phyloP scores from a whole-genome alignment of 2,329 filamentous ascomycete species.

The Alternaria postmessia region DNA sequence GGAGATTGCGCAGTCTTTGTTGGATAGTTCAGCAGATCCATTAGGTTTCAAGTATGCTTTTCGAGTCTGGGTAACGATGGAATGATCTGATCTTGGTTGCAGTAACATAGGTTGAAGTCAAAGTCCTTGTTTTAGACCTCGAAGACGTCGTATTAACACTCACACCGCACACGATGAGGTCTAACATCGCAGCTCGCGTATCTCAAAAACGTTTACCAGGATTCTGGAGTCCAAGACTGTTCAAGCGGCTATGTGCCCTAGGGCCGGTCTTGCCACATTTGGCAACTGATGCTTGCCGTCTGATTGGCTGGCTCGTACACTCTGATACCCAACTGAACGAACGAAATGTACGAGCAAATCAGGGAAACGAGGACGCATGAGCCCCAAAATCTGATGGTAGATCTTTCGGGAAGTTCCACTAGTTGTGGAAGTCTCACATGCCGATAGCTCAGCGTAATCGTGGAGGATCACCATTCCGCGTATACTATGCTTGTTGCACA shows the following conservation, averaged over 20 bases:
- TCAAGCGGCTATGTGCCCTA: not conserved
- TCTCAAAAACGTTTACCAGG: not conserved
- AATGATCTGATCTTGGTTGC: not conserved
- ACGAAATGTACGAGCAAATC: not conserved
- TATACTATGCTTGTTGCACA: not conserved
- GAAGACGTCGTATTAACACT: not conserved
- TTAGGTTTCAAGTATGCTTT: not conserved
- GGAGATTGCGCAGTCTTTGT: not conserved
- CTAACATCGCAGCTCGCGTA: not conserved
- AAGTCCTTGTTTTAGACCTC: not conserved
- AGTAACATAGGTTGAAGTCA: not conserved
- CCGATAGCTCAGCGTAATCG: not conserved
- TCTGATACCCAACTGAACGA: not conserved
- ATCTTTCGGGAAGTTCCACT: not conserved
- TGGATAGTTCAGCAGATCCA: not conserved
- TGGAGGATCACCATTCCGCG: not conserved
- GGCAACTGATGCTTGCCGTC: not conserved
- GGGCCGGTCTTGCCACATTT: not conserved
- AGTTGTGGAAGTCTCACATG: not conserved
- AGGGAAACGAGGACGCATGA: not conserved
- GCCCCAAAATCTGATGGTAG: not conserved
- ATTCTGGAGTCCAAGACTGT: not conserved
- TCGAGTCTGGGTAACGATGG: not conserved
- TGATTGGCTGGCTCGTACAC: constrained; percentile 17
- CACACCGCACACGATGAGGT: not conserved